Evolutionary conservation across 331 rosid genomes (phyloP).

Genomic region (Malus hybrid): DNA sequence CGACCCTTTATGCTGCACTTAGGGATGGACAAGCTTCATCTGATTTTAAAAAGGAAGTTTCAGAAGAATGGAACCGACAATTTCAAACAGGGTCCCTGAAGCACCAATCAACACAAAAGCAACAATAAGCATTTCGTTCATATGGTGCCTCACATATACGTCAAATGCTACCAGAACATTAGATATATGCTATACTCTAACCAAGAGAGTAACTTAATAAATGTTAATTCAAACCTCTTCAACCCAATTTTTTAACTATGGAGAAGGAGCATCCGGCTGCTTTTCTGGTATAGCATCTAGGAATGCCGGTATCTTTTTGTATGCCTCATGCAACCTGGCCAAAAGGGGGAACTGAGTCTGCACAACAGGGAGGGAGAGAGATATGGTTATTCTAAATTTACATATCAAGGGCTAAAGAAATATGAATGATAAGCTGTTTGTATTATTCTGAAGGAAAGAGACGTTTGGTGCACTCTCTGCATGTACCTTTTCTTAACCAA

Average conservation of each 20-base stretch:
- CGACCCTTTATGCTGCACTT: background rate
- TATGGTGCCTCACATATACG: background rate
- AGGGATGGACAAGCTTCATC: background rate
- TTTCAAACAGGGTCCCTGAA: background rate
- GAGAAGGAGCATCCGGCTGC: conserved; percentile 51
- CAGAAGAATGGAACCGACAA: background rate
- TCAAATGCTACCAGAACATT: background rate
- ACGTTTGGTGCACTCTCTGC: background rate
- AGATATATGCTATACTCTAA: background rate
- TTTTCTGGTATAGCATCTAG: conserved; percentile 54
- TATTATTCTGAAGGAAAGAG: background rate
- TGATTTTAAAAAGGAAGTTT: background rate
- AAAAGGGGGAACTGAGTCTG: conserved; percentile 58
- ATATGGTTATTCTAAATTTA: background rate
- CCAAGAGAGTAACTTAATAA: background rate
- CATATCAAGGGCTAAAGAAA: background rate
- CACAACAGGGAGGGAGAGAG: background rate
- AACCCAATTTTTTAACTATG: conserved; percentile 6
- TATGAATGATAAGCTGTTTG: too few relatives aligned
- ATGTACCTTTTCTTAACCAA: too few relatives aligned
- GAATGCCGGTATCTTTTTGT: conserved; percentile 47
- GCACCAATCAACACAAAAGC: background rate
- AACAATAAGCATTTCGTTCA: background rate
- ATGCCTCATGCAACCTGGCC: conserved; percentile 49
- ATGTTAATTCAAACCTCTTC: background rate